phyloP scores from a whole-genome alignment of 2,329 filamentous ascomycete genomes.

The Ambrosiella beaveri region DNA sequence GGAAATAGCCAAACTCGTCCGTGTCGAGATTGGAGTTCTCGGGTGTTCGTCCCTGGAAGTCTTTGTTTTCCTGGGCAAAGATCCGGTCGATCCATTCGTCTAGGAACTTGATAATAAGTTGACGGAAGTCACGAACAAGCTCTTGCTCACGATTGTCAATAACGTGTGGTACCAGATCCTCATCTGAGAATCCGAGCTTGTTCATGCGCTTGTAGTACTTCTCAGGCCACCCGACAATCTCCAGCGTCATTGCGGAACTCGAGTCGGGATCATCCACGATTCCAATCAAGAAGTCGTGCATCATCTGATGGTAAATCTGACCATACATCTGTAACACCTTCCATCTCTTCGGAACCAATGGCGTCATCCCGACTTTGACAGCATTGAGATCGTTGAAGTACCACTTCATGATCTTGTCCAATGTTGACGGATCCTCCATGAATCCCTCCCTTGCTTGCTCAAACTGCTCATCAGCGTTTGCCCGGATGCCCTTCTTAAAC shows the following conservation, averaged over 20 bases:
- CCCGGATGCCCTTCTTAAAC: conserved; percentile 64
- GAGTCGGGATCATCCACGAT: conserved; percentile 71
- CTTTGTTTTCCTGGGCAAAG: conserved; percentile 61
- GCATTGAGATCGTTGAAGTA: conserved; percentile 96
- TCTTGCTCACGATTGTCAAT: conserved; percentile 82
- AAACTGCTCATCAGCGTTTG: conserved; percentile 58
- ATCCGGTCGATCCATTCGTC: conserved; percentile 98
- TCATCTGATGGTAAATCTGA: conserved; percentile 77
- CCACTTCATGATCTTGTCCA: conserved; percentile 86
- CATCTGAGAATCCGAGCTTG: conserved; percentile 63
- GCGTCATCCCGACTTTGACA: conserved; percentile 81
- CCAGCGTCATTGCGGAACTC: conserved; percentile 73
- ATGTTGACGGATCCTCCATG: conserved; percentile 59
- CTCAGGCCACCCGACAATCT: conserved; percentile 86
- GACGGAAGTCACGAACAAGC: conserved; percentile 81
- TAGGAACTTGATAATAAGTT: conserved; percentile 85
- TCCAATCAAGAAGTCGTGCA: conserved; percentile 81
- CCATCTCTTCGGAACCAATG: conserved; percentile 91
- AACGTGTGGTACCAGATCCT: conserved; percentile 68
- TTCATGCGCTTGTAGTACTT: conserved; percentile 95
- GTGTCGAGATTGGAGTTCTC: conserved; percentile 63
- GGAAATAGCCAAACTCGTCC: conserved; percentile 78
- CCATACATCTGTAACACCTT: conserved; percentile 83
- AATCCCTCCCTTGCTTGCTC: conserved; percentile 56
- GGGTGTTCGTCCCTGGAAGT: conserved; percentile 60